A percentile compares a stretch with the other conserved stretches of the same genome.
phyloP scores from a whole-genome alignment of 176 grass and related monocot genomes.

The Avena insularis region DNA sequence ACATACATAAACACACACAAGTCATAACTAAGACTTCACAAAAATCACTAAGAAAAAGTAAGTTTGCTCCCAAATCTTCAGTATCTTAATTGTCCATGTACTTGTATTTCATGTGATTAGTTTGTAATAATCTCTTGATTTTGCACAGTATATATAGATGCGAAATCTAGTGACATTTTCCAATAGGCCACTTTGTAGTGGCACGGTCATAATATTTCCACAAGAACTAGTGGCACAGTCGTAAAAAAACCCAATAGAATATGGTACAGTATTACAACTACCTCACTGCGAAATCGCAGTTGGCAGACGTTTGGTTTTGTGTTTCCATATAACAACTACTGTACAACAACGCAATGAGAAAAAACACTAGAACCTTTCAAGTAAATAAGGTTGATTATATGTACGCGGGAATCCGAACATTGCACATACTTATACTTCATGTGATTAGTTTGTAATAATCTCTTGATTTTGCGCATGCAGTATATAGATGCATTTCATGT shows the following conservation, averaged over 20 bases:
- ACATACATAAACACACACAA: not conserved
- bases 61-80: too few species aligned
- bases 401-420: not conserved
- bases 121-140: not conserved
- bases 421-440: too few species aligned
- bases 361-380: not conserved
- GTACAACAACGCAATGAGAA: not conserved
- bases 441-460: not conserved
- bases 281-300: not conserved
- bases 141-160: not conserved
- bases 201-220: too few species aligned
- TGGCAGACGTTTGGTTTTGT: not conserved
- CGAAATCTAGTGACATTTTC: too few species aligned
- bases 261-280: not conserved
- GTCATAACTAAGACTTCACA: not conserved
- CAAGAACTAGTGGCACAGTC: too few species aligned
- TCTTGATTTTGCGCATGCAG: not conserved
- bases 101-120: too few species aligned
- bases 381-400: not conserved
- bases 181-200: too few species aligned
- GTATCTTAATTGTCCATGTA: too few species aligned
- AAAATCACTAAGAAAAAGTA: too few species aligned
- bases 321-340: not conserved
- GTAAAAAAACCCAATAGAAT: not conserved
- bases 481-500: constrained; percentile 11